A percentile compares a stretch with the other conserved stretches of the same genome.
phyloP scores from a whole-genome alignment of 2,329 filamentous ascomycete species.

The Exophiala calicioides region DNA sequence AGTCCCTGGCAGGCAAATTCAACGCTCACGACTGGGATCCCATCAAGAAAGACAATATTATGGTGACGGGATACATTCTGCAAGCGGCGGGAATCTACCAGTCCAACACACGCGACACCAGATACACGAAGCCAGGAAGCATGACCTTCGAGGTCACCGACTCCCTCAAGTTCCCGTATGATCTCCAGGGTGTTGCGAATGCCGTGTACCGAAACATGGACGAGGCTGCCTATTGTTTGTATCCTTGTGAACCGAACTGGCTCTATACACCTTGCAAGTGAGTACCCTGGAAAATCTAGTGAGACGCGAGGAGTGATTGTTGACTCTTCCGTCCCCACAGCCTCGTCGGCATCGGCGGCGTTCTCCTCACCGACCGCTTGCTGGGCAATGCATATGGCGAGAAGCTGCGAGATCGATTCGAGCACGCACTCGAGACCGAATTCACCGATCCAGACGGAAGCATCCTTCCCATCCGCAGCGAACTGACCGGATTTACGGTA shows the following conservation, averaged over 20 bases:
- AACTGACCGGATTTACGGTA: conserved; percentile 18
- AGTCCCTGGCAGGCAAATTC: conserved; percentile 20
- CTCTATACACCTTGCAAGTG: conserved; percentile 19
- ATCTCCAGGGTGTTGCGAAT: conserved; percentile 8
- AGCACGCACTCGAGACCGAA: conserved; percentile 12
- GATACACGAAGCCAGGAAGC: conserved; percentile 12
- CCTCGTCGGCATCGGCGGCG: conserved; percentile 9
- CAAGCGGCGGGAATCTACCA: conserved; percentile 14
- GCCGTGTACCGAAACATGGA: conserved; percentile 14
- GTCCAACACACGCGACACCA: conserved; percentile 12
- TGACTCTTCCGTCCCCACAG: not conserved
- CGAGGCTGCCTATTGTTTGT: conserved; percentile 11
- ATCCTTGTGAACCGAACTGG: conserved; percentile 21
- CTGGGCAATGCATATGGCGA: conserved; percentile 5
- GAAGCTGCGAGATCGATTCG: conserved; percentile 8
- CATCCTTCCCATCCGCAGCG: conserved; percentile 19
- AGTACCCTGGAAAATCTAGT: not conserved
- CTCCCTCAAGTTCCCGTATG: conserved; percentile 5
- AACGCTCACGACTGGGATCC: conserved; percentile 18
- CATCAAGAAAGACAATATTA: conserved; percentile 22
- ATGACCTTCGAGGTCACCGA: conserved; percentile 12
- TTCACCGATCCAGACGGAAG: conserved; percentile 19
- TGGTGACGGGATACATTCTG: conserved; percentile 20
- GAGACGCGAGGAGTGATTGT: not conserved
- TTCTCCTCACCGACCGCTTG: conserved; percentile 2